Evolutionary conservation across 2,329 filamentous ascomycete species (phyloP), one percentile per base, ranked within the genome.

Genomic region (Talaromyces pinophilus): DNA sequence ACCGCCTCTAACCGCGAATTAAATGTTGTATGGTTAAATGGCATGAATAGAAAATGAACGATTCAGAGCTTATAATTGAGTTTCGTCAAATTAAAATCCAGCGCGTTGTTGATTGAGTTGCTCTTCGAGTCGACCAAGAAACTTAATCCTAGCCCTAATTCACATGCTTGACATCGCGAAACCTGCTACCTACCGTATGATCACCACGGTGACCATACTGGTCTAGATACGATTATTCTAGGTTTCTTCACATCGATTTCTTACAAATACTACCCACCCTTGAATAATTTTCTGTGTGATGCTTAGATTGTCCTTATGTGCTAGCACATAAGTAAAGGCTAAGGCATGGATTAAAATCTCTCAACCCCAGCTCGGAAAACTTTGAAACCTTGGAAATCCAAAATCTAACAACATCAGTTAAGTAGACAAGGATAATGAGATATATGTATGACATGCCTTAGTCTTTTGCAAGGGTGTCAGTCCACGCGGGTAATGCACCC

Each of bases 361-460:
- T 57, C 54, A 40, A 19, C n/a, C 22, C n/a, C 54, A 40, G 54
- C n/a, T 55, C 30, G 8, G 30, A 30, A 54, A 38, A 8, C 13
- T 30, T 13, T 15, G 30, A 35, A 19, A 55, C 30, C 17, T 55
- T 19, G 52, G 30, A 19, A 55, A 33, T 11, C 13, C 17, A 5
- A 55, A 33, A 33, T 33, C 17, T 30, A 35, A 3, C 17, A 22
- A 11, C 5, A 25, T 25, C 11, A 38, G 25, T 17, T 57, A 22
- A 40, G n/a, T 38, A 38, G 54, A 57, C 54, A 57, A 38, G 54
- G 54, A 57, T 57, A n/a, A 57, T 38, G 54, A 57, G 54, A 57
- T 57, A 57, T 57, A 57, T 57, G 33, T 57, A 57, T 57, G 33
- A 25, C 33, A 25, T 57, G 54, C 54, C 54, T 57, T 57, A 57